Evolutionary conservation across 1,139 yeast species (phyloP), one percentile per base, ranked within the genome.

Genomic region (Taphrina sp.): DNA sequence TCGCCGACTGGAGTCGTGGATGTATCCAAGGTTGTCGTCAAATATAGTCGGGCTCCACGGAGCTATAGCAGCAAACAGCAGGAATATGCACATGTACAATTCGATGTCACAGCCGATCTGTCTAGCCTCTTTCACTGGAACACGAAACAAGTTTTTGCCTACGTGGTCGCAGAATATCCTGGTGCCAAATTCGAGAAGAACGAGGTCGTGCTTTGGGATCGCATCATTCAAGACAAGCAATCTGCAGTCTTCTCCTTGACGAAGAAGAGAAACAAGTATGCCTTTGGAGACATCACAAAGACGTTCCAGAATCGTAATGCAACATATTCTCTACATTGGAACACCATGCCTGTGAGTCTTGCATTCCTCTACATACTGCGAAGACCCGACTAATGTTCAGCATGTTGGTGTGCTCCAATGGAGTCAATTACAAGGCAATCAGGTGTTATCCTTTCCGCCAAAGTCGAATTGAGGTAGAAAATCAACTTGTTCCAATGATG

Each of bases 51-150:
- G 65, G 78, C 81, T 60, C 86, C 79, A 64, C 96, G 96, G 0
- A 81, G 95, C 1, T 70, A 72, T 2, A 77, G 77, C 60, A 80
- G 85, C 45, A 78, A 78, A 60, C 83, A 89, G 43, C 90, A 87
- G 71, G 96, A 92, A 65, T 89, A 89, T 67, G 77, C 85, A 57
- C 79, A 79, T 65, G 70, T 89, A 42, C 72, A 72, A 16, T 89
- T 90, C 66, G 95, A 88, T 67, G 72, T 92, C 58, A 49, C 52
- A 16, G 51, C 78, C 2, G 88, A 83, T 64, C 68, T 92, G 63
- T 69, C 85, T 0, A 82, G 89, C 1, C 74, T 92, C 57, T 90
- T 90, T 77, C 89, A 86, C 69, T 92, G 97, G 96, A 92, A 92
- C 71, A 92, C 98, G 10, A 92, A 92, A 67, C 98, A 92, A 69